phyloP scores from a whole-genome alignment of 1,284 basidiomycete genomes.

The Schizophyllum amplum region DNA sequence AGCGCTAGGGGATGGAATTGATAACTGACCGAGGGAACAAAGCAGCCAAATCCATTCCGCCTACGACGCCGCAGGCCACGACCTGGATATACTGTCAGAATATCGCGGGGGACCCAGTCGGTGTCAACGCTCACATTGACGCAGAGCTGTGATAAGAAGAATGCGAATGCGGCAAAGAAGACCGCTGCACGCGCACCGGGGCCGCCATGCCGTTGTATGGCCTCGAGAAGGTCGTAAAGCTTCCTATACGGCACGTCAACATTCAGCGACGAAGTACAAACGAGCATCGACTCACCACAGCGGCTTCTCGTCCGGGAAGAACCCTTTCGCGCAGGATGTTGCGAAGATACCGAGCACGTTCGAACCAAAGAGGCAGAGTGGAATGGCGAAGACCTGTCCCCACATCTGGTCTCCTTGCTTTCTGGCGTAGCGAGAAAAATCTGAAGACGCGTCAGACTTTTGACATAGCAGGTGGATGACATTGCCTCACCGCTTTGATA shows the following conservation, averaged over 20 bases:
- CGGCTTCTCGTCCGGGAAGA: conserved; percentile 23
- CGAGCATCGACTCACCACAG: conserved; percentile 17
- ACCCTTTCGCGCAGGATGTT: conserved; percentile 23
- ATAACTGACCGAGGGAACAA: conserved; percentile 14
- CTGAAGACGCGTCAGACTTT: conserved; percentile 9
- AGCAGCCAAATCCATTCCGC: conserved; percentile 24
- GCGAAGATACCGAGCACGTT: conserved; percentile 23
- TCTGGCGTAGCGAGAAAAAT: conserved; percentile 26
- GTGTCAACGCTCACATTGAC: conserved; percentile 16
- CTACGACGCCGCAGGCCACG: conserved; percentile 21
- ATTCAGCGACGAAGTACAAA: background rate
- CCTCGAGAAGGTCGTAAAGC: conserved; percentile 22
- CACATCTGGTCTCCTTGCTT: conserved; percentile 23
- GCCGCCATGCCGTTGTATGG: conserved; percentile 21
- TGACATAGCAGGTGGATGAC: no score
- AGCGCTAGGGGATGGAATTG: no score
- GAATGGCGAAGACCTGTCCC: conserved; percentile 25
- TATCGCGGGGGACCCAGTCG: background rate
- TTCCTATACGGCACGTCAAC: conserved; percentile 13
- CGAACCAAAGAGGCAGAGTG: conserved; percentile 23
- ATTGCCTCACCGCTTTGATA: background rate
- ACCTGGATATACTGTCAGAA: conserved; percentile 10
- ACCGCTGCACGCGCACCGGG: conserved; percentile 21
- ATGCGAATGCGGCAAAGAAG: conserved; percentile 24
- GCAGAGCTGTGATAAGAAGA: conserved; percentile 22